Percentiles rank a stretch among this genome's conserved stretches.
These are phyloP conservation scores for Coemansia sp. DNA, from an alignment of 192 early-diverging fungal genomes.

Conservation along the genomic window DNA sequence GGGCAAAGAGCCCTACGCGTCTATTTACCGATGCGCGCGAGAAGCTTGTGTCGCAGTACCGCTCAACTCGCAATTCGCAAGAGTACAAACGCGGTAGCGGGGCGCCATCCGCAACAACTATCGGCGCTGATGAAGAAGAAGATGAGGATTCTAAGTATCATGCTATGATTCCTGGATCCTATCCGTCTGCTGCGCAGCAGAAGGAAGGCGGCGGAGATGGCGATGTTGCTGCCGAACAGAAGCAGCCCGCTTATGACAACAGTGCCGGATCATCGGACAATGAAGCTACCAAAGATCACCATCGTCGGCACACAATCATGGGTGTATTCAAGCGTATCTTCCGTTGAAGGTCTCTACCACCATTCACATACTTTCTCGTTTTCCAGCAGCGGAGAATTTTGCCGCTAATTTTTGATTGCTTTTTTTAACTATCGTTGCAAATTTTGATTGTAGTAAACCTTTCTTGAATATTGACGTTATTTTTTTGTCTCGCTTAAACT, in stretches of 20 bases:
- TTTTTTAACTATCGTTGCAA: background rate
- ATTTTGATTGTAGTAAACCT: background rate
- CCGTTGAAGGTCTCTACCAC: constrained; percentile 16
- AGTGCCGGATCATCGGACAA: constrained; percentile 22
- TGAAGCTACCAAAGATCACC: constrained; percentile 33
- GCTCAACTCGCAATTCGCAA: constrained; percentile 30
- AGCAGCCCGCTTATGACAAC: constrained; percentile 15
- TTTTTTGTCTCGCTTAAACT: background rate
- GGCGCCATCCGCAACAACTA: constrained; percentile 22
- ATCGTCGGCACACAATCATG: constrained; percentile 48
- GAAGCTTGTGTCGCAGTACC: constrained; percentile 30
- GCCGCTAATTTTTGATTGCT: constrained; percentile 3
- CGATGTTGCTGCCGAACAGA: constrained; percentile 14
- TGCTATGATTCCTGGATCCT: constrained; percentile 37
- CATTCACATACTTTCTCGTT: background rate
- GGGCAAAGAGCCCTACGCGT: constrained; percentile 19
- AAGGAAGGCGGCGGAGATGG: constrained; percentile 22
- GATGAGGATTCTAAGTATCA: constrained; percentile 19
- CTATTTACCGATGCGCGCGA: constrained; percentile 20
- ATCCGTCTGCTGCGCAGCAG: constrained; percentile 19
- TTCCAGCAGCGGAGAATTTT: background rate
- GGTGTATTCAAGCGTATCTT: constrained; percentile 54
- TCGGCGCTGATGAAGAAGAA: constrained; percentile 23
- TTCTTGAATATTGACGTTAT: background rate
- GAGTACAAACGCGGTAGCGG: constrained; percentile 39